Percentiles rank a stretch among this genome's conserved stretches.
phyloP scores from a whole-genome alignment of 2,329 filamentous ascomycete species.

The Curvularia spicifera region DNA sequence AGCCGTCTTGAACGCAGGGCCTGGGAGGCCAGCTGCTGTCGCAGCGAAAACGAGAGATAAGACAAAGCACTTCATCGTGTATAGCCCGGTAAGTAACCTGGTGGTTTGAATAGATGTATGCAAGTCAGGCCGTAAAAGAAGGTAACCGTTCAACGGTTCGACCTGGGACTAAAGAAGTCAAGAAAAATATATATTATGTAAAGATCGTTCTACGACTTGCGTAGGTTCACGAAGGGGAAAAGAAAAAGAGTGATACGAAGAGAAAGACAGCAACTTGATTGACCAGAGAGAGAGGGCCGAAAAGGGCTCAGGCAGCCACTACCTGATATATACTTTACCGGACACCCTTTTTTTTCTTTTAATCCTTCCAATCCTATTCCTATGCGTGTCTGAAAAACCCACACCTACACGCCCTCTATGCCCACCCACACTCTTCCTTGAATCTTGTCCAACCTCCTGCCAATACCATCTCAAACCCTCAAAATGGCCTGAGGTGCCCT shows the following conservation, averaged over 20 bases:
- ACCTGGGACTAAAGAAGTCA: slow-evolving; percentile 1
- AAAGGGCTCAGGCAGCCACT: slow-evolving; percentile 7
- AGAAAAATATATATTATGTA: slow-evolving; percentile 17
- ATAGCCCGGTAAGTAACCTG: neutral
- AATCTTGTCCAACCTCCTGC: neutral
- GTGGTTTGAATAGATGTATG: neutral
- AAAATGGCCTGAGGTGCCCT: slow-evolving; percentile 11
- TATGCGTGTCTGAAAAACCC: neutral
- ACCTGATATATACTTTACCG: neutral
- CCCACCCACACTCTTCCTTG: neutral
- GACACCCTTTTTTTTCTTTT: neutral
- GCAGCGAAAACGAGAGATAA: slow-evolving; percentile 21
- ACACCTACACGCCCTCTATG: slow-evolving; percentile 5
- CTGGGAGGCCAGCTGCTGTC: slow-evolving; percentile 25
- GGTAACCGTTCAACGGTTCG: slow-evolving; percentile 36
- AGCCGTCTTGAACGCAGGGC: slow-evolving; percentile 11
- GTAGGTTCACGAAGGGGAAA: slow-evolving; percentile 12
- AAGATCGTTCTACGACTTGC: slow-evolving; percentile 36
- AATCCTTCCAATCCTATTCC: neutral
- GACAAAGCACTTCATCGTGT: slow-evolving; percentile 26
- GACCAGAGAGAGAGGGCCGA: neutral
- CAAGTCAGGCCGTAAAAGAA: slow-evolving; percentile 9
- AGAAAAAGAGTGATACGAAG: slow-evolving; percentile 26
- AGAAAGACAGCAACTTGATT: slow-evolving; percentile 9
- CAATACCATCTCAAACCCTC: slow-evolving; percentile 8